Base-by-base conservation (phyloP, 2,329 filamentous ascomycete species). In the Nothomitra cinnamomea region DNA sequence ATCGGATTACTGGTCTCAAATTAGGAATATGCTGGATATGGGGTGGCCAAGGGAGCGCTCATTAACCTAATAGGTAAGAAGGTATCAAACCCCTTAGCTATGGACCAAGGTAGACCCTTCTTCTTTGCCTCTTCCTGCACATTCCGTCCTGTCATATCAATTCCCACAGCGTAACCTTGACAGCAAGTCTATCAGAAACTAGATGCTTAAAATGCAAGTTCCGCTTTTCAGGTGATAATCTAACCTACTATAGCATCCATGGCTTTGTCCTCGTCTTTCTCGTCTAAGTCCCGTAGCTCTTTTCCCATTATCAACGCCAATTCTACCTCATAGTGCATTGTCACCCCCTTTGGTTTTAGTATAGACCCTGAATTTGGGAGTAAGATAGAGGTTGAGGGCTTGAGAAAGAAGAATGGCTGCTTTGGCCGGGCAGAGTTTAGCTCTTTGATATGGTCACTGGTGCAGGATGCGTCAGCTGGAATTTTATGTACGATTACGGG, bases 361-460 rank as follows among this genome's bases (percentile, higher is more conserved):
- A 95, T 80, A 2, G 89, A 83, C 0, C 89, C 89, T 54, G 80
- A 77, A 25, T 79, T 78, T 0, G 87, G 87, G 21, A 85, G 75
- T 2, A 96, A 77, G 61, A 98, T 86, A 2, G 88, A 86, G 41
- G 85, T 87, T 0, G 89, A 72, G 1, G 92, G 92, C 76, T 98
- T 98, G 61, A 96, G 79, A 77, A 98, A 98, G 81, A 95, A 98
- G 72, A 98, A 96, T 24, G 92, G 92, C 69, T 95, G 88, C 68
- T 92, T 94, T 51, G 92, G 92, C 59, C 81, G 80, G 56, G 77
- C 75, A 69, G 83, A 95, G 69, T 88, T 88, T 60, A 98, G 78
- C 73, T 98, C 92, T 58, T 83, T 79, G 65, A 96, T 84, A 70
- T 98, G 92, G 68, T 95, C 92, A 63, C 87, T 92, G 19, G 22